Conservation (phyloP, 768 basidiomycete genomes). For the Coprinellus aureogranulatus region DNA sequence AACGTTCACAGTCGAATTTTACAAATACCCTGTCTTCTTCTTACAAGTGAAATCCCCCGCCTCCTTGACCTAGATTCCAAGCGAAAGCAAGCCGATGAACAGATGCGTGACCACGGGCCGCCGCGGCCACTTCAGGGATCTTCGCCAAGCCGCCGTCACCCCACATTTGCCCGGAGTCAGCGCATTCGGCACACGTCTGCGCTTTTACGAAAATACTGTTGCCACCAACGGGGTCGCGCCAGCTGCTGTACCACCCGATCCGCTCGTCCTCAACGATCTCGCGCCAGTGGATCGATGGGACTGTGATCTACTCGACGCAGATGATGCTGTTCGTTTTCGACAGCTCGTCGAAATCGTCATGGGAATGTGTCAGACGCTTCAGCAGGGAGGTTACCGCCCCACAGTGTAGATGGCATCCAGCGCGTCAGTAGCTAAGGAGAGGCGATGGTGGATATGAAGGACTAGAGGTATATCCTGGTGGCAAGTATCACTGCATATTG, state of each 20-base stretch:
- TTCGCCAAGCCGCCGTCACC: conserved; percentile 4
- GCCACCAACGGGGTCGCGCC: conserved; percentile 12
- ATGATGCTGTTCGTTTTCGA: conserved; percentile 2
- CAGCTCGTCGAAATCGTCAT: background rate
- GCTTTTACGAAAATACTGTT: conserved; percentile 14
- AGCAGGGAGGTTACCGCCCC: no score
- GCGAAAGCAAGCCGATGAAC: conserved; percentile 14
- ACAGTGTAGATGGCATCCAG: no score
- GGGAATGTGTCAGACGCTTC: conserved; percentile 6
- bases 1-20: conserved; percentile 8
- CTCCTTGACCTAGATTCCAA: conserved; percentile 10
- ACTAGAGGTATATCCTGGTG: no score
- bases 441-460: no score
- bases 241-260: conserved; percentile 13
- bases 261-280: conserved; percentile 15
- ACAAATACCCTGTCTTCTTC: conserved; percentile 16
- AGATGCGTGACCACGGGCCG: no score
- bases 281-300: conserved; percentile 31
- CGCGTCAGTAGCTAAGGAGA: no score
- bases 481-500: no score
- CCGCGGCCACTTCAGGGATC: conserved; percentile 13
- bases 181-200: conserved; percentile 16
- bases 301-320: conserved; percentile 23
- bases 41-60: conserved; percentile 14
- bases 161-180: conserved; percentile 13